Conservation (phyloP, 2,329 filamentous ascomycete genomes). For the Sporothrix mexicana region DNA sequence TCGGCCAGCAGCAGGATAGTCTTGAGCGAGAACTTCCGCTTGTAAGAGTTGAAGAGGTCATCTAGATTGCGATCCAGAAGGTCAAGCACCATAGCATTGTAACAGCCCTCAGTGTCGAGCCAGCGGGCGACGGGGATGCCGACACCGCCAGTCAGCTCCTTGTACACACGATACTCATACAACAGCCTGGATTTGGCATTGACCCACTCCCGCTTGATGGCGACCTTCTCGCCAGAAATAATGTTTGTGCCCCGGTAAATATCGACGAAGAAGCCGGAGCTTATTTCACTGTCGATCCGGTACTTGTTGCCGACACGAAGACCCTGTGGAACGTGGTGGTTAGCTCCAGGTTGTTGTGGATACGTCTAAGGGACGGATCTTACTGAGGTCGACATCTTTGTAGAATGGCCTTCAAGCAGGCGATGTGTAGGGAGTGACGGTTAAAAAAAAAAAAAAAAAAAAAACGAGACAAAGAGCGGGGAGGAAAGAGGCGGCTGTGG, state of each 20-base stretch:
- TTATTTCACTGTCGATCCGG: slow-evolving; percentile 98
- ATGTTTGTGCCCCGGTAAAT: slow-evolving; percentile 99
- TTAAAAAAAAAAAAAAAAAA: too few species aligned
- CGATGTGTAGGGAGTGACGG: too few species aligned
- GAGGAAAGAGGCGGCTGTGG: too few species aligned
- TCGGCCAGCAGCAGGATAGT: slow-evolving; percentile 95
- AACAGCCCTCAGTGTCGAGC: slow-evolving; percentile 99
- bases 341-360: background rate
- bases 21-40: slow-evolving; percentile 99
- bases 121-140: slow-evolving; percentile 98
- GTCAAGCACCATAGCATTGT: slow-evolving; percentile 99
- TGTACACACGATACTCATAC: slow-evolving; percentile 95
- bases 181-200: slow-evolving; percentile 99
- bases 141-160: slow-evolving; percentile 89
- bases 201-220: slow-evolving; percentile 99
- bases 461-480: too few species aligned
- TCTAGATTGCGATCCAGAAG: slow-evolving; percentile 94
- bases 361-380: background rate
- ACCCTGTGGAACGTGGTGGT: slow-evolving; percentile 65
- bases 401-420: slow-evolving; percentile 33
- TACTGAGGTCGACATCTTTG: slow-evolving; percentile 53
- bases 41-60: slow-evolving; percentile 99
- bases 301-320: slow-evolving; percentile 99
- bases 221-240: slow-evolving; percentile 98
- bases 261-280: slow-evolving; percentile 95